A percentile compares a stretch with the other conserved stretches of the same genome.
Evolutionary conservation across 768 basidiomycete genomes (phyloP).

Genomic region (Lyophyllum decastes): DNA sequence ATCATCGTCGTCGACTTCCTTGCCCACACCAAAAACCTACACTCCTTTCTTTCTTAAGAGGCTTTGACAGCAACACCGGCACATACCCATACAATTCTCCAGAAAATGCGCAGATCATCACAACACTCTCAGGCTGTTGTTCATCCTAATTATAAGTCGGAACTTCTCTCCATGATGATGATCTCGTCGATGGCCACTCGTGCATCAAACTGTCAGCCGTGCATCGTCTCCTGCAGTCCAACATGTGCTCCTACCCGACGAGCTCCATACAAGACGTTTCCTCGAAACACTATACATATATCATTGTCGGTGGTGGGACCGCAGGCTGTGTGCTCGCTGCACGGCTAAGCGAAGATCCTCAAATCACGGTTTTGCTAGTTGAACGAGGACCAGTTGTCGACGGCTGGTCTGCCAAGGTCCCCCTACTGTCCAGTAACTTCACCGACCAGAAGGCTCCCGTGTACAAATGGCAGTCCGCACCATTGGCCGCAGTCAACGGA

Average conservation of each 20-base stretch:
- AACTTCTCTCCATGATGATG: no score
- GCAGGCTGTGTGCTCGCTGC: conserved; percentile 40
- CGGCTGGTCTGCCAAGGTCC: conserved; percentile 31
- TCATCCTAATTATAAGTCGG: no score
- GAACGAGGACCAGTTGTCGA: conserved; percentile 33
- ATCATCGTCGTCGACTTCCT: no score
- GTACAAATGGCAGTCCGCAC: conserved; percentile 17
- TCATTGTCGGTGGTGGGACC: conserved; percentile 29
- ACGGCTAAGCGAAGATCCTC: conserved; percentile 34
- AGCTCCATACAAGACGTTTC: background rate
- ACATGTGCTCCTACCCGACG: background rate
- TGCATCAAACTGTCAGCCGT: background rate
- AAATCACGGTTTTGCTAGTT: conserved; percentile 30
- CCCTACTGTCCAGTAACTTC: conserved; percentile 31
- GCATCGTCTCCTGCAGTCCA: background rate
- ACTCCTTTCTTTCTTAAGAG: no score
- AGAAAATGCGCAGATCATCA: no score
- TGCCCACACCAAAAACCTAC: no score
- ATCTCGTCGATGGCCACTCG: background rate
- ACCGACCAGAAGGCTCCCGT: conserved; percentile 17
- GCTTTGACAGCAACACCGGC: no score
- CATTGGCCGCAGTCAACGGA: conserved; percentile 10
- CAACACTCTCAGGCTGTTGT: no score
- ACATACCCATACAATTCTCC: no score
- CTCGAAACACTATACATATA: background rate